Base-by-base conservation (phyloP, 768 basidiomycete genomes). In the Termitomyces sp. region DNA sequence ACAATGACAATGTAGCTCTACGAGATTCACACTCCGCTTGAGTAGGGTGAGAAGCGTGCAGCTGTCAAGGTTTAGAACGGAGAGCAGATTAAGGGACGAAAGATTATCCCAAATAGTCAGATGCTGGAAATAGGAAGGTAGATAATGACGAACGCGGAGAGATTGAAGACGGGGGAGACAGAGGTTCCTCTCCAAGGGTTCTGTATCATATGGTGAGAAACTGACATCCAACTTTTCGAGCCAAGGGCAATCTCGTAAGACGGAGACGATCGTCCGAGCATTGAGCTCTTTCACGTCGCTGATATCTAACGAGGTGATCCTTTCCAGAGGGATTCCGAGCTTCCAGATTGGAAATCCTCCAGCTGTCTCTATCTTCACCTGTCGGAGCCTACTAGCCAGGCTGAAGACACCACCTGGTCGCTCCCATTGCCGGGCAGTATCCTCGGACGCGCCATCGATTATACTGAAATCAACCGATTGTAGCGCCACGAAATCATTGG, bases 261-360 rank as follows among this genome's bases (percentile, higher is more conserved):
- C 28, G 15, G 28, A 33, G 24, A 56, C 24, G 6, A 37, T 18
- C 3, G 26, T 10, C 13, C 29, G 45, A 12, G 52, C 33, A 36
- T 42, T 20, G 10, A 57, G 52, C 2, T 44, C 36, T 5, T 49
- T 29, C 13, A 60, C 26, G 22, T 24, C 47, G 42, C 55, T 50
- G 39, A 60, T 56, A 37, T 60, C 18, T 13, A 60, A 46, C 18
- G 46, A 53, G 3, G 39, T 44, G 13, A 60, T 51, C 18, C 50
- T 39, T 8, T 41, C 33, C 24, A 41, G 46, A 37, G 51, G 55
- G 8, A 57, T 42, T 15, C 47, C 47, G 12, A 57, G 56, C 18
- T 41, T 20, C 7, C 47, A 15, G 3, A 52, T 10, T 5, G 45
- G 39, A 13, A 56, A 54, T 16, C 29, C 41, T 26, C 44, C 46